Evolutionary conservation across 352 stramenopile genomes (phyloP).

Genomic region (Phytopythium montanum): DNA sequence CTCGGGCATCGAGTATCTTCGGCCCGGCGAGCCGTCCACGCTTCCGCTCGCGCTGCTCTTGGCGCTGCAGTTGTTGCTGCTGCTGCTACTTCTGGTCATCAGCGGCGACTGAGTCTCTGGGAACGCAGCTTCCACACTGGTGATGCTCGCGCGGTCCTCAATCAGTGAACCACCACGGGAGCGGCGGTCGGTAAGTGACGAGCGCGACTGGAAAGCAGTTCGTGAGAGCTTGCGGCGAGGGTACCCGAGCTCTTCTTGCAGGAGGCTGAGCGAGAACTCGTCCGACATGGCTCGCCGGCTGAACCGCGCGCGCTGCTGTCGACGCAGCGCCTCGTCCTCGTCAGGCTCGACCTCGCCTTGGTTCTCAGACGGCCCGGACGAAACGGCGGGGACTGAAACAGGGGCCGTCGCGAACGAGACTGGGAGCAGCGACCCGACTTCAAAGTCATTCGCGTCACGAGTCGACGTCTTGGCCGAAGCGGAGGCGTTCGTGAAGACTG

Average conservation of each 20-base stretch:
- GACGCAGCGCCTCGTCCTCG: slow-evolving; percentile 21
- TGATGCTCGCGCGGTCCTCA: slow-evolving; percentile 15
- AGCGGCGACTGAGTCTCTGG: slow-evolving; percentile 5
- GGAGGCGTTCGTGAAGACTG: slow-evolving; percentile 12
- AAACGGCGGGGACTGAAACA: neutral
- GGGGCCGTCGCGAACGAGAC: slow-evolving; percentile 1
- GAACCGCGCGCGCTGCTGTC: slow-evolving; percentile 18
- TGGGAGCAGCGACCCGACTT: slow-evolving; percentile 10
- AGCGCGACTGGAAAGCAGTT: neutral
- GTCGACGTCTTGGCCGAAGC: slow-evolving; percentile 18
- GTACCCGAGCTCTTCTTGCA: slow-evolving; percentile 79
- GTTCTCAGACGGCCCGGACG: neutral
- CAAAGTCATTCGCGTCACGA: slow-evolving; percentile 10
- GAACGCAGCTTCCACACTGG: neutral
- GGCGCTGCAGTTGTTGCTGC: slow-evolving; percentile 20
- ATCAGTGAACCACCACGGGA: slow-evolving; percentile 33
- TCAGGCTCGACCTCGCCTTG: neutral
- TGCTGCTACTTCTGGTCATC: slow-evolving; percentile 17
- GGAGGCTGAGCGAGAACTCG: slow-evolving; percentile 48
- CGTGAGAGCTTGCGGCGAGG: slow-evolving; percentile 29
- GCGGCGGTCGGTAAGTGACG: slow-evolving; percentile 14
- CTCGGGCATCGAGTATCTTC: slow-evolving; percentile 22
- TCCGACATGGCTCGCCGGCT: slow-evolving; percentile 56
- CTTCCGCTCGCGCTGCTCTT: slow-evolving; percentile 19
- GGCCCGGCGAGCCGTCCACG: slow-evolving; percentile 12